Evolutionary conservation across 2,329 filamentous ascomycete genomes (phyloP), one percentile per base, ranked within the genome.

Genomic region (Exophiala lecanii-corni): DNA sequence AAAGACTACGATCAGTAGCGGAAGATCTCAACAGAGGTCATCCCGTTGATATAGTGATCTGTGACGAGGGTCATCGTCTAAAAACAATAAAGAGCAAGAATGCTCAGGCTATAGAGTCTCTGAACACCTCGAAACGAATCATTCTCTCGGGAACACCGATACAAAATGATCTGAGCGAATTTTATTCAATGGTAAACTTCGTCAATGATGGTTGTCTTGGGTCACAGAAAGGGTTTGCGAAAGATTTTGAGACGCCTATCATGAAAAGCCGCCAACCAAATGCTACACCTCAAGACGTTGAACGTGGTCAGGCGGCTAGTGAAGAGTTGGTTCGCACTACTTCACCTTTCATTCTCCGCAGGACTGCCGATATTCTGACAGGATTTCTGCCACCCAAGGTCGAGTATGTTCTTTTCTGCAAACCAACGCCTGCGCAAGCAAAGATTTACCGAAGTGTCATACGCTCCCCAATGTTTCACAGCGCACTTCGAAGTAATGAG

Each of bases 41-140:
- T 41, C 75, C 77, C 1, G 76, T 87, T 36, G 83, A 86, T 57
- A 82, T 84, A 43, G 74, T 84, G 42, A 76, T 84, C 53, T 79
- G 79, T n/a, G 81, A 84, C 54, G 81, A 84, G 62, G 80, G 81
- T 0, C 81, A 84, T 56, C 68, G 81, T 35, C 64, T 84, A 28
- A 84, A 84, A 62, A 83, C 80, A 1, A 74, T 80, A 6, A 79
- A 81, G 57, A 84, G 84, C 61, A 84, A 84, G 58, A 76, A 78
- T 23, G 79, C 79, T 20, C 70, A 75, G 45, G 81, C 81, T 2
- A 84, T 84, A 49, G 76, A 80, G 53, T 74, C 76, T 2, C 63
- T 84, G 13, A 79, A 76, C 52, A 81, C 81, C 2, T 68, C 75
- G 34, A 70, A 77, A 44, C 67, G 80, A 36, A 66, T 84, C 43